Percentiles rank a stretch among this genome's conserved stretches.
phyloP scores from a whole-genome alignment of 306 rosid genomes.

The Oemleria cerasiformis region DNA sequence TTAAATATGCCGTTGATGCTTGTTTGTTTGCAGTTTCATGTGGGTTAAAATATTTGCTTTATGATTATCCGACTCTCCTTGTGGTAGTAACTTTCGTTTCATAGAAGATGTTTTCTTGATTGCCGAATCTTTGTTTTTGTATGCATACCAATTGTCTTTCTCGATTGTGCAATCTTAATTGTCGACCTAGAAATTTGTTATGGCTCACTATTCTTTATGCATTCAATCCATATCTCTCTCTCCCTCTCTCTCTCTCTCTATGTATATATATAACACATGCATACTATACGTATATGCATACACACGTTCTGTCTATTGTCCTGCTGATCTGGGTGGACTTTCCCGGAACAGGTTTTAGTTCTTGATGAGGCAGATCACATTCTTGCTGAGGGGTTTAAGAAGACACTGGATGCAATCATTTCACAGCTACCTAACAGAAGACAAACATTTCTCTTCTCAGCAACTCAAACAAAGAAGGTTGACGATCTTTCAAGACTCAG shows the following conservation, averaged over 20 bases:
- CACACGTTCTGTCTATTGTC: not conserved
- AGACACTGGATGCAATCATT: conserved; percentile 68
- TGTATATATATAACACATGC: not conserved
- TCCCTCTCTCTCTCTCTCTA: not conserved
- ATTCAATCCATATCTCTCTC: not conserved
- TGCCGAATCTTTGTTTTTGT: not conserved
- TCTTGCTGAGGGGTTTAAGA: conserved; percentile 80
- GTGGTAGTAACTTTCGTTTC: too few species aligned
- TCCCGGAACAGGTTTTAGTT: conserved; percentile 71
- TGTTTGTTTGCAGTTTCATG: too few species aligned
- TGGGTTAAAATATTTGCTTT: not conserved
- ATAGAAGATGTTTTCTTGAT: not conserved
- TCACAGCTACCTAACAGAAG: conserved; percentile 84
- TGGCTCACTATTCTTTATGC: not conserved
- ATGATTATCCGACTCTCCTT: not conserved
- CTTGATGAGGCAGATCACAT: conserved; percentile 96
- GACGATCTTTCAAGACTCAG: conserved; percentile 93
- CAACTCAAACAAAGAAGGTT: conserved; percentile 83
- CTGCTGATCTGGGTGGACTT: conserved; percentile 38
- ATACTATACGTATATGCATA: not conserved
- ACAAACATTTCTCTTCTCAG: conserved; percentile 90
- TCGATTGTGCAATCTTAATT: not conserved
- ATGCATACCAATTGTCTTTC: not conserved
- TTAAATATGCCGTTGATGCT: not conserved
- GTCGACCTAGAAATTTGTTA: not conserved